A percentile compares a stretch with the other conserved stretches of the same genome.
Evolutionary conservation across 108 stramenopile species (phyloP).

Genomic region (Nitzschia sp.): DNA sequence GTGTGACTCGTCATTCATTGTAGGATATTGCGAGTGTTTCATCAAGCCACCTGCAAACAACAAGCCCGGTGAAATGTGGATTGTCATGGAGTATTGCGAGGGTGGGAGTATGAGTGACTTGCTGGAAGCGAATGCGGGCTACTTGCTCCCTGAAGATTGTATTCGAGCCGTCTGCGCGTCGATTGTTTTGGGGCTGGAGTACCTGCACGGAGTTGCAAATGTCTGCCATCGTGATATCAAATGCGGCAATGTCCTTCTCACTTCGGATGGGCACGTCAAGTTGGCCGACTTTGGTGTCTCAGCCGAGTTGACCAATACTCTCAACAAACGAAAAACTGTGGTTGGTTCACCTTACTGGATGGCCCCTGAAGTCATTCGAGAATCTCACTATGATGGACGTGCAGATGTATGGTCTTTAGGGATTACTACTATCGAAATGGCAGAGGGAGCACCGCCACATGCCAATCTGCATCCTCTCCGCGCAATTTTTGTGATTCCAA

Average conservation of each 20-base stretch:
- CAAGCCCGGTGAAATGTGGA: slow-evolving; percentile 80
- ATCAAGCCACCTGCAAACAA: slow-evolving; percentile 34
- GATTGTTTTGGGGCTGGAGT: slow-evolving; percentile 88
- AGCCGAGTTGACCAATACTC: slow-evolving; percentile 90
- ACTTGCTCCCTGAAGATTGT: slow-evolving; percentile 70
- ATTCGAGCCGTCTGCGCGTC: slow-evolving; percentile 86
- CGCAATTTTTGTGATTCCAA: slow-evolving; percentile 89
- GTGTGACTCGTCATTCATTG: slow-evolving; percentile 87
- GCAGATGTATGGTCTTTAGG: slow-evolving; percentile 98
- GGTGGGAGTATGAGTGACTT: slow-evolving; percentile 87
- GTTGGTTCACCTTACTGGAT: slow-evolving; percentile 99
- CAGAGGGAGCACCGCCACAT: slow-evolving; percentile 97
- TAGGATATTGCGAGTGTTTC: slow-evolving; percentile 90
- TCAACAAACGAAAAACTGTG: slow-evolving; percentile 95
- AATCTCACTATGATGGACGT: slow-evolving; percentile 94
- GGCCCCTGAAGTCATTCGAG: slow-evolving; percentile 96
- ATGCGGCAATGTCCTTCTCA: slow-evolving; percentile 92
- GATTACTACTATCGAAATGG: slow-evolving; percentile 97
- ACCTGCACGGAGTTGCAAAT: slow-evolving; percentile 86
- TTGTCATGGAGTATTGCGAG: slow-evolving; percentile 94
- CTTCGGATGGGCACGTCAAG: slow-evolving; percentile 86
- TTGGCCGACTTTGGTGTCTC: slow-evolving; percentile 94
- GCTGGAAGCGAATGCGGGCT: slow-evolving; percentile 70
- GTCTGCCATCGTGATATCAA: slow-evolving; percentile 96
- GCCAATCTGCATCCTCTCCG: slow-evolving; percentile 90